Evolutionary conservation across 352 stramenopile species (phyloP).

Genomic region (Pythium sukuiense): DNA sequence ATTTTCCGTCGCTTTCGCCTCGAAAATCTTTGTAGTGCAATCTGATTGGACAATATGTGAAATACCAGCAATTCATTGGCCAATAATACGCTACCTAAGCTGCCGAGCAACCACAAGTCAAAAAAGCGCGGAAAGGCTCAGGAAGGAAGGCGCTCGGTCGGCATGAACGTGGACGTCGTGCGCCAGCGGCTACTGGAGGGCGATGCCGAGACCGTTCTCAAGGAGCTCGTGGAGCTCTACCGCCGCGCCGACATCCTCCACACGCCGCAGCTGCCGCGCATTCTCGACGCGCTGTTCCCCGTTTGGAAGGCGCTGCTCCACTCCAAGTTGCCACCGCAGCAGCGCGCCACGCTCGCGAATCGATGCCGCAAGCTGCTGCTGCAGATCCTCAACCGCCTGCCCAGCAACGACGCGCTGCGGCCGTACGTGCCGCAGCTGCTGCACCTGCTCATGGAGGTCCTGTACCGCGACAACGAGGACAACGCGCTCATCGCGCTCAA

Average conservation of each 20-base stretch:
- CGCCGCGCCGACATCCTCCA: constrained; percentile 86
- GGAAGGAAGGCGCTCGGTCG: constrained; percentile 3
- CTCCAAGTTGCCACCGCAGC: constrained; percentile 69
- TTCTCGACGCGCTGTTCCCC: constrained; percentile 91
- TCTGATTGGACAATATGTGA: constrained; percentile 25
- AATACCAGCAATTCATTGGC: constrained; percentile 22
- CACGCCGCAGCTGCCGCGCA: constrained; percentile 88
- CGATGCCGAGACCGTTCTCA: constrained; percentile 69
- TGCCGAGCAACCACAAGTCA: constrained; percentile 25
- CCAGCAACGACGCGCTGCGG: constrained; percentile 94
- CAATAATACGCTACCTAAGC: constrained; percentile 4
- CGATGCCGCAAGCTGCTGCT: constrained; percentile 92
- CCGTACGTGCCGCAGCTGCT: constrained; percentile 93
- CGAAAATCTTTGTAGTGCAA: constrained; percentile 8
- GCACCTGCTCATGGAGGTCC: constrained; percentile 91
- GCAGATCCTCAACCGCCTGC: constrained; percentile 94
- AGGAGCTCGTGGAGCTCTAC: constrained; percentile 86
- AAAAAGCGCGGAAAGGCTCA: constrained; percentile 19
- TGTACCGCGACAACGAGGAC: constrained; percentile 96
- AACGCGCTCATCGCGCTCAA: constrained; percentile 94
- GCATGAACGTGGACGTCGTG: constrained; percentile 88
- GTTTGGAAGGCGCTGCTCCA: constrained; percentile 88
- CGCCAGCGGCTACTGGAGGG: constrained; percentile 83
- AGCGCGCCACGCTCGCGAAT: constrained; percentile 74
- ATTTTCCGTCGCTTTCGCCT: constrained; percentile 4